Evolutionary conservation across 192 early-diverging fungal species (phyloP), one percentile per base, ranked within the genome.

Genomic region (Coemansia sp.): DNA sequence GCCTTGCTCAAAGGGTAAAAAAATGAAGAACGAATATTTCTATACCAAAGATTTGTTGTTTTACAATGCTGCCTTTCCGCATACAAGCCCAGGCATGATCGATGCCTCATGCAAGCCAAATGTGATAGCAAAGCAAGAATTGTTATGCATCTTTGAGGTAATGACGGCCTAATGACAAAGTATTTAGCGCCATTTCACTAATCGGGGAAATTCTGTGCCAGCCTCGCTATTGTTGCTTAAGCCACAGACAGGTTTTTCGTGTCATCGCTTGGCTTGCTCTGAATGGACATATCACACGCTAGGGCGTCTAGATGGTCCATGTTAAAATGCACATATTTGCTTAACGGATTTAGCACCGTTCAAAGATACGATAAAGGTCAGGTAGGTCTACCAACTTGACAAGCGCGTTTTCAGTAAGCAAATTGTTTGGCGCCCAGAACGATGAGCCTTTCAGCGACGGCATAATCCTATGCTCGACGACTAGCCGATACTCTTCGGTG

Each of bases 311-410:
- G 50, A 53, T 45, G n/a, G 2, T 10, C 16, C 6, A 45, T 7
- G 7, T 10, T 8, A 20, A 45, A n/a, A 38, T 38, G 12, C 12
- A 8, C 37, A 8, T 8, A 38, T 3, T 20, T 45, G 16, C 42
- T 20, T 45, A n/a, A 45, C 6, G 18, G n/a, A 2, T 8, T 79
- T 83, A 98, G 75, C 96, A 99, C n/a, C 96, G 81, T 68, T 99
- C 96, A 87, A 99, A 99, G 37, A 97, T 90, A 26, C 88, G 92
- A 77, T 99, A 99, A 26, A 99, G 81, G 65, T 97, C 94, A 21
- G 90, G 87, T 59, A 95, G 82, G 66, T 92, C 87, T 2, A 91
- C 92, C 16, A 99, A 74, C 66, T 93, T 88, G 3, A 93, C 77
- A 14, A 95, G 71, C 6, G 88, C 84, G 26, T 83, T 75, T 63